Evolutionary conservation across 306 rosid genomes (phyloP).

Genomic region (Inga laurina): DNA sequence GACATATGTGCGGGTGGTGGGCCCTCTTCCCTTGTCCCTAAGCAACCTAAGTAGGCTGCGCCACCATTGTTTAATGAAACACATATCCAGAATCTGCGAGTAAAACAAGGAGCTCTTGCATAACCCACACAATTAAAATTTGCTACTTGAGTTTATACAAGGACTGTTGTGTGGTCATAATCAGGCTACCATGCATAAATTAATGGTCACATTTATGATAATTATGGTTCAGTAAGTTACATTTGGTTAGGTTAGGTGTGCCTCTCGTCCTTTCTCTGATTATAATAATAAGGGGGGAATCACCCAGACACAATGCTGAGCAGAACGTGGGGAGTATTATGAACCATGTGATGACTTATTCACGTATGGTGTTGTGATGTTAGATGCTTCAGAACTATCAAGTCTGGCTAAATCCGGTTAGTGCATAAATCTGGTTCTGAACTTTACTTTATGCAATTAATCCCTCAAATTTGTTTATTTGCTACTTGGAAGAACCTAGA

Average conservation of each 20-base stretch:
- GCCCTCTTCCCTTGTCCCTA: slow-evolving; percentile 26
- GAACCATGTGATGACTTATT: slow-evolving; percentile 19
- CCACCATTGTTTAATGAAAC: background rate
- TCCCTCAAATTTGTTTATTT: background rate
- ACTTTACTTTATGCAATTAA: background rate
- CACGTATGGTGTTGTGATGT: slow-evolving; percentile 11
- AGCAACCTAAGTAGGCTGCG: background rate
- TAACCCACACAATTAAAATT: background rate
- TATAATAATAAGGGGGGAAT: slow-evolving; percentile 12
- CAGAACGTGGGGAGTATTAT: background rate
- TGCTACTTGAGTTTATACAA: background rate
- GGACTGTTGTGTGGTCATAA: background rate
- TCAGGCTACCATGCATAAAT: background rate
- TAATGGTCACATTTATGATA: background rate
- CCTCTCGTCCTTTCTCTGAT: background rate
- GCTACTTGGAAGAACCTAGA: background rate
- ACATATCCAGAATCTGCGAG: background rate
- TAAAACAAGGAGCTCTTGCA: slow-evolving; percentile 17
- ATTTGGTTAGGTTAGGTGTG: slow-evolving; percentile 28
- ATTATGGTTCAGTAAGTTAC: slow-evolving; percentile 8
- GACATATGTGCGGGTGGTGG: slow-evolving; percentile 41
- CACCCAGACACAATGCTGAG: background rate
- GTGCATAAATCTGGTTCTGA: background rate
- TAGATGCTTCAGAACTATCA: background rate
- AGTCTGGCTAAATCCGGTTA: no score